Base-by-base conservation (phyloP, 139 green algal species). In the Haematococcus sp. region DNA sequence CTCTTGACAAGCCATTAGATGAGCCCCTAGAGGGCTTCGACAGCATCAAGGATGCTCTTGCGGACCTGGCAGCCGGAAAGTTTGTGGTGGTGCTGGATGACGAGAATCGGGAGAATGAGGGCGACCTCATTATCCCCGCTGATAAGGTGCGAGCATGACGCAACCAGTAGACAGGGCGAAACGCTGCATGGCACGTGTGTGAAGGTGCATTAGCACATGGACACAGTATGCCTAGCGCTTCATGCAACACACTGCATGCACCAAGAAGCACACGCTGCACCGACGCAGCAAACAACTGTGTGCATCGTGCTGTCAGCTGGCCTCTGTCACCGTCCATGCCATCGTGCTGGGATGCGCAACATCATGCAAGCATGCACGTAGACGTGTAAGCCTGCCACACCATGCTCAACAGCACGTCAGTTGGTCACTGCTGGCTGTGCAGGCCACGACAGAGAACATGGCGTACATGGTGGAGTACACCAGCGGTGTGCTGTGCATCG, bases 1-100 rank as follows among this genome's bases (percentile, higher is more conserved):
- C 74, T 0, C 19, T 75, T 2, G 74, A 84, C 28, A 55, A 74
- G 5, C 69, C 81, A 34, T 49, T 85, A 0, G 75, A 81, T 17
- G 31, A 56, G 49, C 79, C 79, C 4, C 30, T 81, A 2, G 60
- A 71, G 2, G 79, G 75, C 17, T 91, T 91, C 74, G 77, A 88
- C 63, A 79, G 65, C 44, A 89, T 88, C 61, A 59, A 35, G 3
- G 63, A 75, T 16, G 82, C 86, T 20, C 77, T 90, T 20, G 54
- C 35, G 61, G 93, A 90, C 71, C 61, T 97, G 3, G 78, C 73
- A 2, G 67, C 63, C 0, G 92, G 93, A 23, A 84, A 94, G 81
- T 91, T 96, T 34, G 88, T 99, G 23, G 91, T 99, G 16, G 94
- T 99, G 28, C 72, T 98, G n/a, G 96, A 99, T 71, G 94, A 98